phyloP scores from a whole-genome alignment of 192 early-diverging fungal genomes.

The Backusella parvicylindrica region DNA sequence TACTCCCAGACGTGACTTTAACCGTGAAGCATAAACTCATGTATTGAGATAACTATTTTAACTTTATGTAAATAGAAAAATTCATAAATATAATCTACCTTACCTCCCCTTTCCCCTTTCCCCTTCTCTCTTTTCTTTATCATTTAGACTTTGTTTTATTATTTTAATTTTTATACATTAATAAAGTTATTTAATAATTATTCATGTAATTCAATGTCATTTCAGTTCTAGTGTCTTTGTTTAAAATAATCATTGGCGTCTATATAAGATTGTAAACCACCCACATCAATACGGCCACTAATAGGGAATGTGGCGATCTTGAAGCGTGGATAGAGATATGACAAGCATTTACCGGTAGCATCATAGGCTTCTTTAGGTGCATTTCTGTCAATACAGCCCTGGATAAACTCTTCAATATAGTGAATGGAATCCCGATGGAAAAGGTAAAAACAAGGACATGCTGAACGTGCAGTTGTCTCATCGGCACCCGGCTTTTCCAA shows the following conservation, averaged over 20 bases:
- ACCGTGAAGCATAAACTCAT: neutral
- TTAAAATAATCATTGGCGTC: slow-evolving; percentile 46
- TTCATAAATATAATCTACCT: neutral
- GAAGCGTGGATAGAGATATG: slow-evolving; percentile 38
- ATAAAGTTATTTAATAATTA: neutral
- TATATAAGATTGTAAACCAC: slow-evolving; percentile 52
- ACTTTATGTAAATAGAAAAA: slow-evolving; percentile 2
- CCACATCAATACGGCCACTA: slow-evolving; percentile 59
- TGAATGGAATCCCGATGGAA: slow-evolving; percentile 26
- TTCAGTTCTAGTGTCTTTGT: neutral
- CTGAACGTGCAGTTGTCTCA: slow-evolving; percentile 41
- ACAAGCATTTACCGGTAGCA: slow-evolving; percentile 53
- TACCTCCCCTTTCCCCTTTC: neutral
- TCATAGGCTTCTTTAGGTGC: slow-evolving; percentile 41
- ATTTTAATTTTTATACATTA: neutral
- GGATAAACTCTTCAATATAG: slow-evolving; percentile 42
- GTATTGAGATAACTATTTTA: neutral
- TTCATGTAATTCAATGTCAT: neutral
- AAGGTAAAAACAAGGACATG: slow-evolving; percentile 63
- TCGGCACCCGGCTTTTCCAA: slow-evolving; percentile 53
- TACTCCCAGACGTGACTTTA: neutral
- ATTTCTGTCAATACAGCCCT: slow-evolving; percentile 27
- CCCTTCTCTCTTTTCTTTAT: neutral
- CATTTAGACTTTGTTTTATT: neutral
- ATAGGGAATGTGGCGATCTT: slow-evolving; percentile 40